Conservation (phyloP, 1,139 yeast genomes). For the Blastobotrys indianensis region DNA sequence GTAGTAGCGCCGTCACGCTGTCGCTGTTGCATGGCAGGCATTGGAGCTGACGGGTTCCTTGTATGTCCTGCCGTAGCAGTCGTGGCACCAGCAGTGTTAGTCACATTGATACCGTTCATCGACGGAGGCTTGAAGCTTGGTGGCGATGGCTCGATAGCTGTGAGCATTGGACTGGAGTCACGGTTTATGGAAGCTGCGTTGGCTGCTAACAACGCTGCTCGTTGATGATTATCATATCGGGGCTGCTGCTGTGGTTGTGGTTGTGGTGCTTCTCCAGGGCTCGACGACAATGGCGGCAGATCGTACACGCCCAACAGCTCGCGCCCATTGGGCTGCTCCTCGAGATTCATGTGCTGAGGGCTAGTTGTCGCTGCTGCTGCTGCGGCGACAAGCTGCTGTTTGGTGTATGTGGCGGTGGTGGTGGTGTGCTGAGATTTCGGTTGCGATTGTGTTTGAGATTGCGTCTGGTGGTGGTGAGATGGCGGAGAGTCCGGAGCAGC, state of each 20-base stretch:
- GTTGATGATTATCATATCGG: neutral
- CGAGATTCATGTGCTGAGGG: neutral
- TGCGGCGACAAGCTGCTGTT: neutral
- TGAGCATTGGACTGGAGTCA: constrained; percentile 14
- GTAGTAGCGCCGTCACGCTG: constrained; percentile 2
- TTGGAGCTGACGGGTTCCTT: constrained; percentile 6
- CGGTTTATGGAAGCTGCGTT: neutral
- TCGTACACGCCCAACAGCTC: neutral
- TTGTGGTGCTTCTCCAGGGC: neutral
- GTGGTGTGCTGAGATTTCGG: neutral
- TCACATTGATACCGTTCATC: neutral
- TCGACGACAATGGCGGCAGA: neutral
- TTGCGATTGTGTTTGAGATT: neutral
- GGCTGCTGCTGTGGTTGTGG: neutral
- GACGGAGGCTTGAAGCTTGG: constrained; percentile 7
- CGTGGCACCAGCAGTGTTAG: neutral
- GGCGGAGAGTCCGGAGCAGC: neutral
- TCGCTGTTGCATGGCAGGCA: constrained; percentile 4
- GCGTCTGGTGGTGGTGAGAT: constrained; percentile 2
- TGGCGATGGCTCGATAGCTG: constrained; percentile 14
- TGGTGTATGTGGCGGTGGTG: neutral
- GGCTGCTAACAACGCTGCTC: neutral
- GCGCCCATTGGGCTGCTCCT: neutral
- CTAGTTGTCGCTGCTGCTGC: neutral
- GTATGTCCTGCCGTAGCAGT: neutral